Evolutionary conservation across 768 basidiomycete genomes (phyloP).

Genomic region (Suillus discolor): DNA sequence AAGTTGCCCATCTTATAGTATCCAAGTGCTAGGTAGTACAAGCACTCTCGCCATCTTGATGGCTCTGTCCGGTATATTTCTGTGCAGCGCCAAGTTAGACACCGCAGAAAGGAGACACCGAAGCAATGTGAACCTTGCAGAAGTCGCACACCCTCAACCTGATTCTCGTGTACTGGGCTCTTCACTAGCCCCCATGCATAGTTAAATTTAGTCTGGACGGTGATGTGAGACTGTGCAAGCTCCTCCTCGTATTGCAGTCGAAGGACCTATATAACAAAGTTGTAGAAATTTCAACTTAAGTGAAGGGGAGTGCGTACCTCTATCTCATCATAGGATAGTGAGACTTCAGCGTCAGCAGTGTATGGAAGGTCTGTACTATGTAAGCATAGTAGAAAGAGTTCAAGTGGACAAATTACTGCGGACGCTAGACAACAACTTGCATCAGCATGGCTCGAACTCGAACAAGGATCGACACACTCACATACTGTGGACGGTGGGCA

Average conservation of each 20-base stretch:
- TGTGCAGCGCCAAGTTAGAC: slow-evolving; percentile 34
- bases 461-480: too few species aligned
- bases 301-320: slow-evolving; percentile 51
- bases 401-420: slow-evolving; percentile 4
- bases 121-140: slow-evolving; percentile 69
- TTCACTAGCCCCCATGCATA: slow-evolving; percentile 97
- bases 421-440: too few species aligned
- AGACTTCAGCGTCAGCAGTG: slow-evolving; percentile 92
- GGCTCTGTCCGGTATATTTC: slow-evolving; percentile 93
- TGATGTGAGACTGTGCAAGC: slow-evolving; percentile 77
- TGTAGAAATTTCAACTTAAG: neutral
- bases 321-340: slow-evolving; percentile 86
- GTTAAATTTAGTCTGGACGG: slow-evolving; percentile 96
- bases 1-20: slow-evolving; percentile 97
- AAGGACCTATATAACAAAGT: slow-evolving; percentile 60
- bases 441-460: too few species aligned
- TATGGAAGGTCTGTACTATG: slow-evolving; percentile 94
- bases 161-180: slow-evolving; percentile 80
- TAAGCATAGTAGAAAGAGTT: slow-evolving; percentile 49
- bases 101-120: neutral
- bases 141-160: slow-evolving; percentile 89
- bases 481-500: too few species aligned
- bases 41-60: slow-evolving; percentile 84
- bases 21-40: slow-evolving; percentile 95
- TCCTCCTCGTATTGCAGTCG: slow-evolving; percentile 90